Evolutionary conservation across 441 rosid genomes (phyloP).

Genomic region (Raphanus hybrid): DNA sequence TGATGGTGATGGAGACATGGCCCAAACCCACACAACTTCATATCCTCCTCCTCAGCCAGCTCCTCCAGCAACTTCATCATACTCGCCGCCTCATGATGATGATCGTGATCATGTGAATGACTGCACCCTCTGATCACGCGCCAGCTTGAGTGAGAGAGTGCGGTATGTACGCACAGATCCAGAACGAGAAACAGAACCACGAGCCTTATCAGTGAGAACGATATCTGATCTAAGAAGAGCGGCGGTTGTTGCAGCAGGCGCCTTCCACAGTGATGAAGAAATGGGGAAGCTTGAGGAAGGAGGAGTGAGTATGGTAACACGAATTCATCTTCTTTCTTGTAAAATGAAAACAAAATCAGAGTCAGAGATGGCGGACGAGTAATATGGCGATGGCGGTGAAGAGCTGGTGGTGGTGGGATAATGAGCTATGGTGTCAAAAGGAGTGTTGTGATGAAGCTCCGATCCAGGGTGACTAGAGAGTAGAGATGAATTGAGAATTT

Average conservation of each 20-base stretch:
- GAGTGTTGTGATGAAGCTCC: too few relatives aligned
- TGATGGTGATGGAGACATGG: constrained; percentile 48
- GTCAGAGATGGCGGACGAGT: too few relatives aligned
- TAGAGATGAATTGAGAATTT: too few relatives aligned
- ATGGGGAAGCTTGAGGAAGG: not conserved
- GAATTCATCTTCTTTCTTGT: not conserved
- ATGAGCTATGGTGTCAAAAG: too few relatives aligned
- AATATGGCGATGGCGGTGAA: too few relatives aligned
- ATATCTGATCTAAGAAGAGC: constrained; percentile 44
- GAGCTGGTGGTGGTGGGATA: too few relatives aligned
- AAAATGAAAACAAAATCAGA: too few relatives aligned
- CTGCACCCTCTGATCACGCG: constrained; percentile 44
- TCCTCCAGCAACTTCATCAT: constrained; percentile 73
- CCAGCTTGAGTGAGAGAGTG: constrained; percentile 52
- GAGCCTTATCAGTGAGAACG: constrained; percentile 25
- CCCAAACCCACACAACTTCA: constrained; percentile 72
- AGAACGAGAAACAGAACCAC: constrained; percentile 32
- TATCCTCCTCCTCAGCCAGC: constrained; percentile 87
- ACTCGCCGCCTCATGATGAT: constrained; percentile 21
- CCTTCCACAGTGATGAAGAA: constrained; percentile 52
- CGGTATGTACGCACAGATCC: constrained; percentile 56
- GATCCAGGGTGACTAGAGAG: too few relatives aligned
- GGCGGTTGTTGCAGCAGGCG: constrained; percentile 72
- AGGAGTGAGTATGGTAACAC: not conserved
- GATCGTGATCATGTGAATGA: constrained; percentile 44